Conservation (phyloP, 257 asterid genomes). For the Solanum gracilifrons region DNA sequence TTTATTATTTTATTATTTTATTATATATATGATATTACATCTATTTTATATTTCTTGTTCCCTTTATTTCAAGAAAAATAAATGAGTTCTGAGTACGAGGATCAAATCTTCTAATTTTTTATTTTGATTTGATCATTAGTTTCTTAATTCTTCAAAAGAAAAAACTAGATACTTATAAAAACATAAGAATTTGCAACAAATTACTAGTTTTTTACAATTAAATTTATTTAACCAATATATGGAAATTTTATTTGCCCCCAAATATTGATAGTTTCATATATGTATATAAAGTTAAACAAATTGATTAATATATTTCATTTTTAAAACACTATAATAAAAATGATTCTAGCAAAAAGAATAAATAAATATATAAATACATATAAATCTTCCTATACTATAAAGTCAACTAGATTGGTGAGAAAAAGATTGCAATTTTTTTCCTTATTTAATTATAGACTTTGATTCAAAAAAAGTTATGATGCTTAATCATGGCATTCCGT, state of each 20-base stretch:
- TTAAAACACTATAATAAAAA: not conserved
- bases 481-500: constrained; percentile 9
- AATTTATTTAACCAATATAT: not conserved
- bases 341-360: not conserved
- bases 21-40: not conserved
- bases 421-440: not conserved
- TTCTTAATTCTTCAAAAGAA: no score
- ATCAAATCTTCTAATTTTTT: no score
- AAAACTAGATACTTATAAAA: not conserved
- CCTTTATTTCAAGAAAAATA: not conserved
- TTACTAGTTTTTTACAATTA: not conserved
- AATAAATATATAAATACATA: not conserved
- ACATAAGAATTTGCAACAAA: not conserved
- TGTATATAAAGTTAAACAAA: not conserved
- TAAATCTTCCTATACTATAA: not conserved
- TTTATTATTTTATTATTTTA: not conserved
- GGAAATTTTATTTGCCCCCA: not conserved
- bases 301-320: not conserved
- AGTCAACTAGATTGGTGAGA: constrained; percentile 32
- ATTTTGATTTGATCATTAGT: no score
- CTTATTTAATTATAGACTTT: not conserved
- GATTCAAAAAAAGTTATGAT: no score
- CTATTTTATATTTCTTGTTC: not conserved
- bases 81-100: not conserved
- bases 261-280: not conserved